Evolutionary conservation across 2,329 filamentous ascomycete genomes (phyloP).

Genomic region (Aspergillus novofumigatus): DNA sequence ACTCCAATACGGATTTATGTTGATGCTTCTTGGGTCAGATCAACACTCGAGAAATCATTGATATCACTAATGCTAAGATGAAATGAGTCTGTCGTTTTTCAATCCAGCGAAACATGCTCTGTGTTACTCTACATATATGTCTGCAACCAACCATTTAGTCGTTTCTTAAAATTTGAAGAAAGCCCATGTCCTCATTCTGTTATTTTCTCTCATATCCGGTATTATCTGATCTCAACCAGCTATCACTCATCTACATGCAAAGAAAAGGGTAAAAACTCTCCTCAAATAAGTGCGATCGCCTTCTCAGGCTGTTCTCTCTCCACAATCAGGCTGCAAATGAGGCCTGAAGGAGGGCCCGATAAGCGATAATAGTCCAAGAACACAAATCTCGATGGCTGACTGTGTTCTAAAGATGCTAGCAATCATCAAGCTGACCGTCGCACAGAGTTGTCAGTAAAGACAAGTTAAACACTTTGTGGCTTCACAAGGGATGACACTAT

Average conservation of each 20-base stretch:
- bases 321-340: background rate
- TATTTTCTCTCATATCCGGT: background rate
- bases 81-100: background rate
- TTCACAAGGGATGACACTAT: background rate
- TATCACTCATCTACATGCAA: background rate
- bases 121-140: too few relatives aligned
- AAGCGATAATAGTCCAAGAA: background rate
- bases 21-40: background rate
- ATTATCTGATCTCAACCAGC: background rate
- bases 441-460: background rate
- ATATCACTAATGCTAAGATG: background rate
- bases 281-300: background rate
- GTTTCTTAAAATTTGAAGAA: background rate
- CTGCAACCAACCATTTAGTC: background rate
- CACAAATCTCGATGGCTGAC: too few relatives aligned
- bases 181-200: background rate
- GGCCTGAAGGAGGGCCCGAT: background rate
- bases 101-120: background rate
- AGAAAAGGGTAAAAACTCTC: background rate
- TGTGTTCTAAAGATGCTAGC: background rate
- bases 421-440: background rate
- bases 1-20: background rate
- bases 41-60: background rate
- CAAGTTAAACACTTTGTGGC: background rate
- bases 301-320: background rate